Evolutionary conservation across 2,329 filamentous ascomycete genomes (phyloP).

Genomic region (Colletotrichum caudatum): DNA sequence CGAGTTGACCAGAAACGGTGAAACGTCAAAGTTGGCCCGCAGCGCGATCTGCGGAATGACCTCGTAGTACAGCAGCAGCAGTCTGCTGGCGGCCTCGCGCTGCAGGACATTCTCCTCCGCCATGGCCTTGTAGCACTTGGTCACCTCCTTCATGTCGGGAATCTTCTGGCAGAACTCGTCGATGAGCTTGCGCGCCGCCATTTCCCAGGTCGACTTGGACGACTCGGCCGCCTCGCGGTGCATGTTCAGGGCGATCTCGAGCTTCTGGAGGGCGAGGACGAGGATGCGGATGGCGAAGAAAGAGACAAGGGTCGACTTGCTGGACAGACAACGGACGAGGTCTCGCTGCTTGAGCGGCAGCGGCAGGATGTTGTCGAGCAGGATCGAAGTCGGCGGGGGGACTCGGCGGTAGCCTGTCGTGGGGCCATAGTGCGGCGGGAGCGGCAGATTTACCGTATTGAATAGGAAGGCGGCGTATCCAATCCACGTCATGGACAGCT

Average conservation of each 20-base stretch:
- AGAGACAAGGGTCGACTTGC: conserved; percentile 81
- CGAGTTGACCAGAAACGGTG: conserved; percentile 77
- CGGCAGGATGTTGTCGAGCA: conserved; percentile 89
- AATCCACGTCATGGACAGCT: conserved; percentile 93
- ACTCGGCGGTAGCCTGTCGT: conserved; percentile 69
- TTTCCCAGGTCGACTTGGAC: conserved; percentile 70
- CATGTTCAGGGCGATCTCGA: conserved; percentile 72
- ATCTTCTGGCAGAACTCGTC: conserved; percentile 83
- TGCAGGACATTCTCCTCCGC: conserved; percentile 78
- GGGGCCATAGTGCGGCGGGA: conserved; percentile 80
- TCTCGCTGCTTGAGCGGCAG: conserved; percentile 84
- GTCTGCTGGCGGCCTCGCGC: conserved; percentile 80
- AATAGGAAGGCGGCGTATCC: conserved; percentile 92
- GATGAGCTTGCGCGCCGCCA: conserved; percentile 74
- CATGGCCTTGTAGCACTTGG: conserved; percentile 78
- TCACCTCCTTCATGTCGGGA: conserved; percentile 84
- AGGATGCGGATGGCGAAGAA: conserved; percentile 88
- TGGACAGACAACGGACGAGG: conserved; percentile 81
- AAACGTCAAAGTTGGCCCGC: conserved; percentile 89
- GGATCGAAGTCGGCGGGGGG: conserved; percentile 82
- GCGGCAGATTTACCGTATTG: conserved; percentile 78
- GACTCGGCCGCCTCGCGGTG: conserved; percentile 62
- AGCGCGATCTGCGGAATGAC: conserved; percentile 82
- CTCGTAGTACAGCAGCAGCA: conserved; percentile 88
- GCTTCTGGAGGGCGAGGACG: conserved; percentile 82